A percentile compares a stretch with the other conserved stretches of the same genome.
phyloP scores from a whole-genome alignment of 495 filamentous ascomycete genomes.

The Penicillium longicatenatum region DNA sequence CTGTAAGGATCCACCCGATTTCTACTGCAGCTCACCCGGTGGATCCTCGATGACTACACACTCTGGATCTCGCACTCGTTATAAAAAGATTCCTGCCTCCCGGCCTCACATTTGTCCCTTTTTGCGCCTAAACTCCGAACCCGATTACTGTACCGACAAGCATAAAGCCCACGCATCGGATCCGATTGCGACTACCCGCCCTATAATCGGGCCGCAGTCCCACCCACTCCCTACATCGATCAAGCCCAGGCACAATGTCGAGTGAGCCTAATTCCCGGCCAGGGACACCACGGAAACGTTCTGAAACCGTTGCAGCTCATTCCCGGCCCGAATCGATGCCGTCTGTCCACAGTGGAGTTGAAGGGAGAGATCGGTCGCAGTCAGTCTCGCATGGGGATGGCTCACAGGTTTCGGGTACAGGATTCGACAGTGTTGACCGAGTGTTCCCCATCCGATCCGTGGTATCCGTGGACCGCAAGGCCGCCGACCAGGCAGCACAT shows the following conservation, averaged over 20 bases:
- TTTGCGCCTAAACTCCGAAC: neutral
- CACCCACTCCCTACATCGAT: neutral
- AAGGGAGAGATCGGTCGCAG: slow-evolving; percentile 25
- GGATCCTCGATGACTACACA: neutral
- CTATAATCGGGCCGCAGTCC: neutral
- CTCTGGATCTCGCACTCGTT: neutral
- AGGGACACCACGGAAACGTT: slow-evolving; percentile 20
- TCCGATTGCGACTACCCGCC: neutral
- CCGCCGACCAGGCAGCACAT: slow-evolving; percentile 9
- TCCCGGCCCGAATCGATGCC: slow-evolving; percentile 7
- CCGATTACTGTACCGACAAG: neutral
- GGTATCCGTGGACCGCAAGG: slow-evolving; percentile 66
- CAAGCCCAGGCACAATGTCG: neutral
- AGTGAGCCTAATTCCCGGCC: slow-evolving; percentile 3
- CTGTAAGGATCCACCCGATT: slow-evolving; percentile 9
- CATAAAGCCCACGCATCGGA: neutral
- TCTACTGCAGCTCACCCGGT: slow-evolving; percentile 3
- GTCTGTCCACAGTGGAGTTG: neutral
- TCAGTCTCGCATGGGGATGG: slow-evolving; percentile 15
- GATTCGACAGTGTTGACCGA: slow-evolving; percentile 54
- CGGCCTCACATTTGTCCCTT: neutral
- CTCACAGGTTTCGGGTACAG: slow-evolving; percentile 7
- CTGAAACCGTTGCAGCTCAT: slow-evolving; percentile 15
- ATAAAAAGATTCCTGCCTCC: slow-evolving; percentile 10
- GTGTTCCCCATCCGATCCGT: slow-evolving; percentile 86